These are phyloP conservation scores for Colletotrichum caudatum DNA, from an alignment of 2,329 filamentous ascomycete genomes.

Conservation along the genomic window DNA sequence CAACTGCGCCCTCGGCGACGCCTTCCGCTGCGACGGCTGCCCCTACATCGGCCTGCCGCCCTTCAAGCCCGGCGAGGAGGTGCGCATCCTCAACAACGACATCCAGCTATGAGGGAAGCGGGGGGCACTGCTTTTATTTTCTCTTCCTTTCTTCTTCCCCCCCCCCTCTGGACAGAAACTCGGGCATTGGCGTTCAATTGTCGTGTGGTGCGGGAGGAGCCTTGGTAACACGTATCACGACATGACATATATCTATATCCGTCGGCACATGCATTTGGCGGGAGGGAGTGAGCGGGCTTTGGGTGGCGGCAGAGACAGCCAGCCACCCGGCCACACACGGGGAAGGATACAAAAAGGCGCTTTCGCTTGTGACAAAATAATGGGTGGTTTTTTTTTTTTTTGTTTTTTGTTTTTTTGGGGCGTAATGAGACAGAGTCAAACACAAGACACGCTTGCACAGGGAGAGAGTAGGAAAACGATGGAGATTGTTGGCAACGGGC, in stretches of 20 bases:
- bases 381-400: background rate
- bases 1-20: constrained; percentile 93
- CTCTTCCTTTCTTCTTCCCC: background rate
- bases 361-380: constrained; percentile 7
- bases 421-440: constrained; percentile 2
- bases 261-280: constrained; percentile 5
- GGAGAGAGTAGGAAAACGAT: background rate
- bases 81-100: constrained; percentile 86
- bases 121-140: background rate
- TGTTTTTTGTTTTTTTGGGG: constrained; percentile 4
- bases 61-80: constrained; percentile 97
- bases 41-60: constrained; percentile 93
- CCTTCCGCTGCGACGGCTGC: constrained; percentile 78
- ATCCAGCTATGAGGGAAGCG: constrained; percentile 74
- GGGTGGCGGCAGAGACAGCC: background rate
- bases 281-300: background rate
- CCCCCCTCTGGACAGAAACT: background rate
- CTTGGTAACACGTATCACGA: background rate
- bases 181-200: constrained; percentile 7
- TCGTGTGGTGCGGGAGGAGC: constrained; percentile 7
- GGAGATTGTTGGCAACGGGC: background rate
- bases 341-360: background rate
- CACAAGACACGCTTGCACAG: background rate
- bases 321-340: background rate
- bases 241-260: constrained; percentile 1